phyloP scores from a whole-genome alignment of 2,329 filamentous ascomycete genomes.

The Colletotrichum viniferum region DNA sequence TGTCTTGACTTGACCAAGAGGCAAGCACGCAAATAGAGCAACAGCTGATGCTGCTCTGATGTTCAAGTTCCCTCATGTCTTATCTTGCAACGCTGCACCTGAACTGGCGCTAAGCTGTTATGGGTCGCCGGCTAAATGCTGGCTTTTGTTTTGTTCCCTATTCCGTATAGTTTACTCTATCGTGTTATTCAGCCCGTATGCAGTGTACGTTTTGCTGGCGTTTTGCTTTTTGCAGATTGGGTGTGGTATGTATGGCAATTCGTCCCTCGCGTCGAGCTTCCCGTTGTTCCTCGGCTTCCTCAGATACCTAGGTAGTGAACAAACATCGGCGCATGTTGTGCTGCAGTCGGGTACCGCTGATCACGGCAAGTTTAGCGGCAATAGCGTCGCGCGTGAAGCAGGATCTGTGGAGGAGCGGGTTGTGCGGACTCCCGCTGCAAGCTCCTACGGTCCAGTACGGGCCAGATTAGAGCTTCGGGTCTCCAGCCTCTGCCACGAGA shows the following conservation, averaged over 20 bases:
- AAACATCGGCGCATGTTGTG: not conserved
- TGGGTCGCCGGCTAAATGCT: not conserved
- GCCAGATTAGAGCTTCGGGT: not conserved
- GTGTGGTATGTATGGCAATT: not conserved
- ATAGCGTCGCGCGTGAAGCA: not conserved
- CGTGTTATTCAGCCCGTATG: no score
- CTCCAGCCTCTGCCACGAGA: not conserved
- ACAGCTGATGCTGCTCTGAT: not conserved
- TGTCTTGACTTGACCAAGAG: not conserved
- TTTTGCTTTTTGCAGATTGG: not conserved
- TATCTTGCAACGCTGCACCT: not conserved
- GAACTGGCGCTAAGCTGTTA: not conserved
- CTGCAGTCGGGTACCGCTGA: not conserved
- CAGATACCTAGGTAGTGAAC: not conserved
- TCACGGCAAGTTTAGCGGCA: not conserved
- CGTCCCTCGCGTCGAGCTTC: not conserved
- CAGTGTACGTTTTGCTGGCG: not conserved
- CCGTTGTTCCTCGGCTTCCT: not conserved
- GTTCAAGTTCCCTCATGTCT: not conserved
- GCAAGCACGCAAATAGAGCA: not conserved
- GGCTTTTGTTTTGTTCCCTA: no score
- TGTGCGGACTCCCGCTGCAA: not conserved
- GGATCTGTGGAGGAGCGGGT: not conserved
- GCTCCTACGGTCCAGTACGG: no score
- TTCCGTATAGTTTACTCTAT: no score